These are phyloP conservation scores for Cladophialophora psammophila DNA, from an alignment of 2,329 filamentous ascomycete species.

Conservation along the genomic window DNA sequence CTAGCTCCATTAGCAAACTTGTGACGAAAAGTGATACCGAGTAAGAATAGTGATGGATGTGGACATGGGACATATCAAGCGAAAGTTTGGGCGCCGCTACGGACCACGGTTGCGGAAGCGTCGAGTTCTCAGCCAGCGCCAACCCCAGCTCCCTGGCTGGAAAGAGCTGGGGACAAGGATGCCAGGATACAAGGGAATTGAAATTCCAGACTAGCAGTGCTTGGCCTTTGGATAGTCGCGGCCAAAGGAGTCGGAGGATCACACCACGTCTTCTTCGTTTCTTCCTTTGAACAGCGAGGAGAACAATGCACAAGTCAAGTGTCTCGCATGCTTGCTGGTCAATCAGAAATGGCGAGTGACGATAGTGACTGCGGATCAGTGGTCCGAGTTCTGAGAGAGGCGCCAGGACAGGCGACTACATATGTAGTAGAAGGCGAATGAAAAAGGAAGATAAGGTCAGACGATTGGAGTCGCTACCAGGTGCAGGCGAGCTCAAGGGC, in stretches of 20 bases:
- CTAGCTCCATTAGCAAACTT: not conserved
- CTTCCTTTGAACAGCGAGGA: too few relatives aligned
- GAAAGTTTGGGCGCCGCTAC: not conserved
- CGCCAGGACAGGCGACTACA: not conserved
- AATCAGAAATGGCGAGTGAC: not conserved
- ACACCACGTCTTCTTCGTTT: not conserved
- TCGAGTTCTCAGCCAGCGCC: constrained; percentile 1
- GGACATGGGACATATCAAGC: not conserved
- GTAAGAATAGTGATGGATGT: not conserved
- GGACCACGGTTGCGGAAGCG: not conserved
- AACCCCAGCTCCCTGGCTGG: not conserved
- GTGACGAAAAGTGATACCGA: not conserved
- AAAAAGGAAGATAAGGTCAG: not conserved
- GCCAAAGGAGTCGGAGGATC: not conserved
- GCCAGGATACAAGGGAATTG: not conserved
- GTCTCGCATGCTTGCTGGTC: not conserved
- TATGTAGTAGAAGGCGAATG: too few relatives aligned
- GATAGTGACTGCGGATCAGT: not conserved
- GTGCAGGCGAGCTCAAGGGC: not conserved
- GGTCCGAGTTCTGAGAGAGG: not conserved
- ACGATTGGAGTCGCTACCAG: not conserved
- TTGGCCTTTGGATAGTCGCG: not conserved
- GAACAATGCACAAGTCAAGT: not conserved
- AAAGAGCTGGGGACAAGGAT: not conserved
- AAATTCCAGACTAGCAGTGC: not conserved